Conservation (phyloP, 2,329 filamentous ascomycete genomes). For the Ascochyta clinopodiicola region DNA sequence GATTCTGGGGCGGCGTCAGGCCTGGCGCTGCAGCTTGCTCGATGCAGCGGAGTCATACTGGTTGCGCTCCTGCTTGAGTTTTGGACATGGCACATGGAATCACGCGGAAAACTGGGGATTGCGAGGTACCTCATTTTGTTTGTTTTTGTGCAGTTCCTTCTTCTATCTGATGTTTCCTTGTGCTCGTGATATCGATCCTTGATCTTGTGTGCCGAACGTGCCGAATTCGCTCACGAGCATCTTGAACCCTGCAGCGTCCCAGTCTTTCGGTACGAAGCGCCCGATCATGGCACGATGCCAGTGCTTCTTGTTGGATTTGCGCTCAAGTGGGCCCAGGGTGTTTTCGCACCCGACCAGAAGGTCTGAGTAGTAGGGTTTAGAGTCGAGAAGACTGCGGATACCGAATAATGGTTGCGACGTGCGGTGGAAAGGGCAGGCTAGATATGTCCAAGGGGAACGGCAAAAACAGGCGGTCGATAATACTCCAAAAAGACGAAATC, state of each 20-base stretch:
- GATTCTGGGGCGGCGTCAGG: not conserved
- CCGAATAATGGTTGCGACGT: slow-evolving; percentile 41
- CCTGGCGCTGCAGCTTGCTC: slow-evolving; percentile 2
- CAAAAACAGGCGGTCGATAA: slow-evolving; percentile 15
- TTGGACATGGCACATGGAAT: not conserved
- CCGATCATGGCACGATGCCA: slow-evolving; percentile 8
- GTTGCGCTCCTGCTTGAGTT: no score
- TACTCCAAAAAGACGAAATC: slow-evolving; percentile 22
- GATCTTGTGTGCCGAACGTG: slow-evolving; percentile 3
- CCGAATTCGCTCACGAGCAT: slow-evolving; percentile 15
- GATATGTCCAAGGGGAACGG: slow-evolving; percentile 21
- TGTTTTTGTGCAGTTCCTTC: slow-evolving; percentile 20
- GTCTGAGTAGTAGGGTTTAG: not conserved
- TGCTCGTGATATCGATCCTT: slow-evolving; percentile 7
- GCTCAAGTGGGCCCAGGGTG: slow-evolving; percentile 1
- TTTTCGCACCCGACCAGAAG: not conserved
- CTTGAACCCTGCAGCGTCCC: slow-evolving; percentile 10
- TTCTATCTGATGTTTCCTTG: slow-evolving; percentile 17
- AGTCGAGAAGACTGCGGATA: slow-evolving; percentile 36
- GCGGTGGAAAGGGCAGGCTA: slow-evolving; percentile 25
- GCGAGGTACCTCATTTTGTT: slow-evolving; percentile 23
- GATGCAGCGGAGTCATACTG: not conserved
- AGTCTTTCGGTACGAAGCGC: slow-evolving; percentile 12
- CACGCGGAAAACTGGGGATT: slow-evolving; percentile 9
- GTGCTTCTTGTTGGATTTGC: not conserved